Base-by-base conservation (phyloP, 345 rosid genomes). In the Viola odorata region DNA sequence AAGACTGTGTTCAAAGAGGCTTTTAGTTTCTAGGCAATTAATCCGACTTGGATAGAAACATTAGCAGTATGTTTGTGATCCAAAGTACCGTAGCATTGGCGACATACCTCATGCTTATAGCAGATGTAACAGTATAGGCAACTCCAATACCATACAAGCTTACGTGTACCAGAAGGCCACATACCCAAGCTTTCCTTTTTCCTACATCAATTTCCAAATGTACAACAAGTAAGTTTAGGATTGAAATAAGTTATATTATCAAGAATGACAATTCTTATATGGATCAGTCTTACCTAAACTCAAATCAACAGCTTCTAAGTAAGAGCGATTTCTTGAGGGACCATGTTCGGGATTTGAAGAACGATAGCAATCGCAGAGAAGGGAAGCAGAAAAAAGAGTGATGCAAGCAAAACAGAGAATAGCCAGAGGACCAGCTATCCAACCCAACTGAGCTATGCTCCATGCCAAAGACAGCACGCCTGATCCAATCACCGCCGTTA, bases 71-170 rank as follows among this genome's bases (percentile, higher is more conserved):
- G 39, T 0, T 8, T 36, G 14, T 6, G 41, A 40, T 23, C 50
- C 42, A 37, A 16, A 41, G 13, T 17, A 32, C 4, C n/a, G n/a
- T n/a, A n/a, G n/a, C n/a, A n/a, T n/a, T n/a, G n/a, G 9, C 17
- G 8, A 59, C 17, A 32, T 57, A 84, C 86, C 89, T 81, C 76
- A 77, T 60, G 70, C 86, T 75, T 61, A 59, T 75, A 58, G 77
- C 74, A 62, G 85, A 45, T 8, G 86, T 81, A 54, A 81, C 58
- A 5, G 77, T 74, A 62, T 81, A 84, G 14, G 82, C 82, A 54
- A 84, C 58, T 62, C 75, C 78, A 5, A 53, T 53, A 4, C 86
- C 86, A 41, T 65, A 81, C 17, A 81, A 61, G 69, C 78, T 72
- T 58, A 74, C 32, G 41, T 79, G 73, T 45, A 67, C 45, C 7